These are phyloP conservation scores for Gyromitra esculenta DNA, from an alignment of 2,329 filamentous ascomycete genomes.

Conservation along the genomic window DNA sequence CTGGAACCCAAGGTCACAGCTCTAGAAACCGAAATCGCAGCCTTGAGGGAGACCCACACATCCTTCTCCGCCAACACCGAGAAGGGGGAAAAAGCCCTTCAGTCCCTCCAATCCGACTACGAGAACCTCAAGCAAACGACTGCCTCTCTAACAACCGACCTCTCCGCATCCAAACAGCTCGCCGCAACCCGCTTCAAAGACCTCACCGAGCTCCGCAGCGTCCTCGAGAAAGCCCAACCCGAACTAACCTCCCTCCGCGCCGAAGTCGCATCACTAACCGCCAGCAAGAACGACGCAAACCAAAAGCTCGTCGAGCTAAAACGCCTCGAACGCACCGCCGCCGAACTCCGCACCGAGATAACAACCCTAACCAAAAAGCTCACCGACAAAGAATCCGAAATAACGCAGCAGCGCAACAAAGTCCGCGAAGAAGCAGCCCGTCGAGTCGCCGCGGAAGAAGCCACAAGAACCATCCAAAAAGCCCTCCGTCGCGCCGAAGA, in stretches of 20 bases:
- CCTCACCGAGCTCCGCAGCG: slow-evolving; percentile 78
- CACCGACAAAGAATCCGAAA: slow-evolving; percentile 78
- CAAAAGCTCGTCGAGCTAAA: slow-evolving; percentile 71
- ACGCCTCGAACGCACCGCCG: slow-evolving; percentile 81
- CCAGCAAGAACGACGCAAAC: slow-evolving; percentile 77
- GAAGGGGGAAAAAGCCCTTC: slow-evolving; percentile 31
- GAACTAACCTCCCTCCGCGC: slow-evolving; percentile 81
- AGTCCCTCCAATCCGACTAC: slow-evolving; percentile 65
- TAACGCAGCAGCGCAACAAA: slow-evolving; percentile 77
- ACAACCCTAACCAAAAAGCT: slow-evolving; percentile 74
- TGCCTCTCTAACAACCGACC: slow-evolving; percentile 77
- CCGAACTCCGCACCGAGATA: slow-evolving; percentile 80
- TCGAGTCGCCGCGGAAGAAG: slow-evolving; percentile 80
- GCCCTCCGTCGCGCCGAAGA: slow-evolving; percentile 80
- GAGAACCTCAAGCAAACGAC: slow-evolving; percentile 77
- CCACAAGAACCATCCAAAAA: slow-evolving; percentile 75
- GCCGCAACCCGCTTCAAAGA: slow-evolving; percentile 90
- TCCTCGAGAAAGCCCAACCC: slow-evolving; percentile 84
- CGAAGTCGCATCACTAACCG: slow-evolving; percentile 79
- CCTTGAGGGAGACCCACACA: slow-evolving; percentile 32
- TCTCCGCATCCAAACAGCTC: slow-evolving; percentile 85
- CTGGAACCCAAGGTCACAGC: slow-evolving; percentile 76
- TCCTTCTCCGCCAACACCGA: slow-evolving; percentile 20
- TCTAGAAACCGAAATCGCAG: slow-evolving; percentile 70
- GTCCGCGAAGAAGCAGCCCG: slow-evolving; percentile 65